phyloP scores from a whole-genome alignment of 306 rosid genomes.

The Crataegus laevigata region DNA sequence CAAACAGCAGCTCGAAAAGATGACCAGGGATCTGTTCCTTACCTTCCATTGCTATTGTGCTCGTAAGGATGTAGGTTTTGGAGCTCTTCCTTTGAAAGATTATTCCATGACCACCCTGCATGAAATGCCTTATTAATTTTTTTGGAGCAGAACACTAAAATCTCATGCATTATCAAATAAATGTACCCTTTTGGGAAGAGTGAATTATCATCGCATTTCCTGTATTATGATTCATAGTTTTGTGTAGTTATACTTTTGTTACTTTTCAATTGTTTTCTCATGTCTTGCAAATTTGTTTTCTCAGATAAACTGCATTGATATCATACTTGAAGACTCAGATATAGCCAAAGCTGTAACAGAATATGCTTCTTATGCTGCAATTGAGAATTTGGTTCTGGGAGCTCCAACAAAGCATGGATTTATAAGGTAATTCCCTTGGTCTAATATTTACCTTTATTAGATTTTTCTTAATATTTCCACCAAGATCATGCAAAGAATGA shows the following conservation, averaged over 20 bases:
- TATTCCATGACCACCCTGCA: not conserved
- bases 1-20: slow-evolving; percentile 39
- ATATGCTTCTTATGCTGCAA: slow-evolving; percentile 69
- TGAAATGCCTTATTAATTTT: no score
- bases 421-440: slow-evolving; percentile 44
- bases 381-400: slow-evolving; percentile 72
- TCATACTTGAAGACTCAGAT: slow-evolving; percentile 75
- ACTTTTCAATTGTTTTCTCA: not conserved
- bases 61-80: slow-evolving; percentile 69
- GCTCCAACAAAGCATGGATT: slow-evolving; percentile 72
- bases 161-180: not conserved
- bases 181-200: not conserved
- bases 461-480: not conserved
- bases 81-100: not conserved
- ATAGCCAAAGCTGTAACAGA: slow-evolving; percentile 65
- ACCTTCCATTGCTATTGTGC: slow-evolving; percentile 91
- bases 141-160: not conserved
- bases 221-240: not conserved
- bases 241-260: not conserved
- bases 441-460: no score
- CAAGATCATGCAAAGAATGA: not conserved
- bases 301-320: slow-evolving; percentile 82
- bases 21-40: slow-evolving; percentile 53
- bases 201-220: not conserved
- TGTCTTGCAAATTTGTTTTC: not conserved